Evolutionary conservation across 2,329 filamentous ascomycete genomes (phyloP), one percentile per base, ranked within the genome.

Genomic region (Xylaria sp.): DNA sequence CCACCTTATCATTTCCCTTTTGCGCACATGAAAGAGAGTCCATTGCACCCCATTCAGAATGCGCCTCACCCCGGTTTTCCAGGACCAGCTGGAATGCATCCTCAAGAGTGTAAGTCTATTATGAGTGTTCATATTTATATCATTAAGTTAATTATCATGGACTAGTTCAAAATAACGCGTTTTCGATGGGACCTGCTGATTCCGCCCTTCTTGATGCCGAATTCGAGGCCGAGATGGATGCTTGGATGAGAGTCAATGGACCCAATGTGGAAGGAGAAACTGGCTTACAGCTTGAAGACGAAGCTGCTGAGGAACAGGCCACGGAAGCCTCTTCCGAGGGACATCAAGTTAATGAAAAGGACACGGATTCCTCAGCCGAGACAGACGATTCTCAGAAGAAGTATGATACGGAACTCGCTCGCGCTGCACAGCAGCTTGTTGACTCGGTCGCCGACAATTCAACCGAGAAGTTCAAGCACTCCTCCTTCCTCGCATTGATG

Each of bases 401-500:
- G 19, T 80, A 87, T 47, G 79, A 85, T 20, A 84, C 91, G 59
- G 89, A 89, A 41, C 80, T 94, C 22, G 86, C 89, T 18, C 78
- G 78, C 39, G 92, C 89, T 1, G 91, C 91, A 4, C 85, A 83
- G 16, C 78, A 87, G 54, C 77, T 95, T 3, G 76, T 94, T 4
- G 79, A 87, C 49, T 86, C 84, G 37, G 83, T 95, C 11, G 78
- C 83, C 18, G 77, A 86, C 63, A 87, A 93, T 62, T 80, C 84
- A 53, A 87, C 82, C 50, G 75, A 85, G 43, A 93, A 93, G 67
- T 94, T 94, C 71, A 84, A 86, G 63, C 84, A 92, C 66, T 92
- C 89, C 61, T 83, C 83, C 54, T 95, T 95, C 66, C 73, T 93
- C 1, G 78, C 82, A 3, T 75, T 95, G 42, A 94, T 95, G 90